A percentile compares a stretch with the other conserved stretches of the same genome.
These are phyloP conservation scores for Trypanosoma scelopori DNA, from an alignment of 208 protist genomes.

Conservation along the genomic window DNA sequence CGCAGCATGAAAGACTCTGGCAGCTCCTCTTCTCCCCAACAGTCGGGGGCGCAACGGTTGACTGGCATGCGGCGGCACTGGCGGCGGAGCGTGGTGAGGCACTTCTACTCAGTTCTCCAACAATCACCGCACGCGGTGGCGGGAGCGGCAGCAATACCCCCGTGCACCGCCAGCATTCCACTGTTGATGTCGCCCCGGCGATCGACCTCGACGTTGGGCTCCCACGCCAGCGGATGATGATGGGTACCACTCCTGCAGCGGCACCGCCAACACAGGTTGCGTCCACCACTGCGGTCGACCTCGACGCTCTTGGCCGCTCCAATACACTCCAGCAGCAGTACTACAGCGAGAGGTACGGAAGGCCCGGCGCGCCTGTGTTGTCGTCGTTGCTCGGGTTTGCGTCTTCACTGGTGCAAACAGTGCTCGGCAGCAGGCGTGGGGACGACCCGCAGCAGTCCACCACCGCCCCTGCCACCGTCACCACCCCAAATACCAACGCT, in stretches of 20 bases:
- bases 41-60: background rate
- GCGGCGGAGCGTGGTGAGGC: conserved; percentile 22
- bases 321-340: conserved; percentile 30
- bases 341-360: conserved; percentile 14
- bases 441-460: background rate
- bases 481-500: background rate
- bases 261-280: background rate
- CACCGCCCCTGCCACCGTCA: background rate
- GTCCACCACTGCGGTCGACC: background rate
- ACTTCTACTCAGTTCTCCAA: background rate
- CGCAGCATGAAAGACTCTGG: conserved; percentile 21
- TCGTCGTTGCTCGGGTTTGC: background rate
- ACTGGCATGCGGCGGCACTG: conserved; percentile 14
- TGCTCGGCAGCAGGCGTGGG: background rate
- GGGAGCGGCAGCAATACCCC: background rate
- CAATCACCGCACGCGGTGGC: background rate
- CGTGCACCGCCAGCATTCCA: too few species aligned
- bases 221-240: too few species aligned
- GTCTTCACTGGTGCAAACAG: background rate
- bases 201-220: too few species aligned
- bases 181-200: too few species aligned
- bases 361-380: background rate
- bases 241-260: background rate
- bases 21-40: conserved; percentile 14
- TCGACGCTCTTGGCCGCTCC: conserved; percentile 14